Percentiles rank a stretch among this genome's conserved stretches.
Conservation (phyloP, 164 flowering plant genomes). For the Stephania japonica region DNA sequence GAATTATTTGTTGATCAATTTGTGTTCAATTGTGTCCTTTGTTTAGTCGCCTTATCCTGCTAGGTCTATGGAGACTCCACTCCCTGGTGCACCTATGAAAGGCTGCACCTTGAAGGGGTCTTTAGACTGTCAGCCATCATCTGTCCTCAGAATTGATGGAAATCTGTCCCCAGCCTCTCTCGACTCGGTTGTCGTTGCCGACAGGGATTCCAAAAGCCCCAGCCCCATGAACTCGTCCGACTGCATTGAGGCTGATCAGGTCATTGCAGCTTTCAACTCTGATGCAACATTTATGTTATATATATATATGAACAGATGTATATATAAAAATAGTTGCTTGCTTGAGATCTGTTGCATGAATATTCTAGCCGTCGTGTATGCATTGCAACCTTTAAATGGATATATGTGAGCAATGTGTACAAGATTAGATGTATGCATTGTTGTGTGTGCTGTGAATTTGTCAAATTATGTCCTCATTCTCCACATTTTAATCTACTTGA, state of each 20-base stretch:
- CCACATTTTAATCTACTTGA: background rate
- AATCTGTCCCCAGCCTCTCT: slow-evolving; percentile 72
- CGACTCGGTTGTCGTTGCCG: slow-evolving; percentile 64
- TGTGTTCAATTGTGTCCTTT: too few species aligned
- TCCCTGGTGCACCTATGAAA: slow-evolving; percentile 43
- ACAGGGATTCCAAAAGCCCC: slow-evolving; percentile 44
- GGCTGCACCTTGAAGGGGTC: slow-evolving; percentile 41
- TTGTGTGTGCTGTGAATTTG: background rate
- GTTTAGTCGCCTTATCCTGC: slow-evolving; percentile 40
- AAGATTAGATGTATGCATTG: background rate
- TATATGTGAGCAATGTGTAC: background rate
- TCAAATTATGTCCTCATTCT: too few species aligned
- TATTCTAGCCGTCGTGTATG: background rate
- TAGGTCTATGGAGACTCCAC: slow-evolving; percentile 56
- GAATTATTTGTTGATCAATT: background rate
- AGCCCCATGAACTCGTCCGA: slow-evolving; percentile 58
- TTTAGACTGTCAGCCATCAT: slow-evolving; percentile 48
- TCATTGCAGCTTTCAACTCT: slow-evolving; percentile 12
- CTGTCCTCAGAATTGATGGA: slow-evolving; percentile 57
- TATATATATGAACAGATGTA: background rate
- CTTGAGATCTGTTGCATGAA: background rate
- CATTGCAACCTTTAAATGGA: background rate
- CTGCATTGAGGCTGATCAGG: slow-evolving; percentile 77
- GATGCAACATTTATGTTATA: background rate
- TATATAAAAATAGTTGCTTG: background rate